Conservation (phyloP, 495 filamentous ascomycete species). For the Penicillium odoratum region DNA sequence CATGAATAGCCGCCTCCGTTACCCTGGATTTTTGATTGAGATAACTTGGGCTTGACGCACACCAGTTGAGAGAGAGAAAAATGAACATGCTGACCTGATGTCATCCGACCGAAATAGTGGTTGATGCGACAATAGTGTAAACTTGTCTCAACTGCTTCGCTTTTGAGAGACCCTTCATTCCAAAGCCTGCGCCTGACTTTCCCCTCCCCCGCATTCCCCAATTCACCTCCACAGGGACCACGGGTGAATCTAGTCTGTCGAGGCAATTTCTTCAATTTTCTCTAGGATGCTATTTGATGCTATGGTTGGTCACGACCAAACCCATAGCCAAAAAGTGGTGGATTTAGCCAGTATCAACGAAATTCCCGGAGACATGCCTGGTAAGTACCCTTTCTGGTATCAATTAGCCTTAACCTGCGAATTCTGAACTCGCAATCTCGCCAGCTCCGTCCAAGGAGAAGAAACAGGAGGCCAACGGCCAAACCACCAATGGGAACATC, state of each 20-base stretch:
- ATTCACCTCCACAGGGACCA: conserved; percentile 5
- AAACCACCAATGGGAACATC: conserved; percentile 30
- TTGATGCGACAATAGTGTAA: conserved; percentile 23
- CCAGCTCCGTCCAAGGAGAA: conserved; percentile 30
- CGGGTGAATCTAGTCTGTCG: conserved; percentile 14
- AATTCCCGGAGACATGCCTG: conserved; percentile 42
- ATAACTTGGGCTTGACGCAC: conserved; percentile 4
- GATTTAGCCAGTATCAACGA: conserved; percentile 51
- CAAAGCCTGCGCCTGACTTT: conserved; percentile 1
- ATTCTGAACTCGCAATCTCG: conserved; percentile 24
- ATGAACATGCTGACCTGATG: conserved; percentile 32
- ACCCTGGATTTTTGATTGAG: conserved; percentile 19
- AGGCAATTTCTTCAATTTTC: neutral
- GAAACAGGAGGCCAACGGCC: conserved; percentile 37
- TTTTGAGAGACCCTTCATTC: conserved; percentile 1
- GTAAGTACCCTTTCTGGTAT: conserved; percentile 32
- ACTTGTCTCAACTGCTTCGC: neutral
- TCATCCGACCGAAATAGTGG: conserved; percentile 22
- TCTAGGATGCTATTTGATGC: conserved; percentile 40
- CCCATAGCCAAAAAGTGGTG: conserved; percentile 38
- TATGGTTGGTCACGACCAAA: conserved; percentile 42
- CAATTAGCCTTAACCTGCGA: conserved; percentile 2
- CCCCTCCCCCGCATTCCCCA: neutral
- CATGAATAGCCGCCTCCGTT: conserved; percentile 23
- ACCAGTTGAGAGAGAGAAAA: conserved; percentile 7